Conservation (phyloP, 805 yeast genomes). For the Metschnikowia anglica region DNA sequence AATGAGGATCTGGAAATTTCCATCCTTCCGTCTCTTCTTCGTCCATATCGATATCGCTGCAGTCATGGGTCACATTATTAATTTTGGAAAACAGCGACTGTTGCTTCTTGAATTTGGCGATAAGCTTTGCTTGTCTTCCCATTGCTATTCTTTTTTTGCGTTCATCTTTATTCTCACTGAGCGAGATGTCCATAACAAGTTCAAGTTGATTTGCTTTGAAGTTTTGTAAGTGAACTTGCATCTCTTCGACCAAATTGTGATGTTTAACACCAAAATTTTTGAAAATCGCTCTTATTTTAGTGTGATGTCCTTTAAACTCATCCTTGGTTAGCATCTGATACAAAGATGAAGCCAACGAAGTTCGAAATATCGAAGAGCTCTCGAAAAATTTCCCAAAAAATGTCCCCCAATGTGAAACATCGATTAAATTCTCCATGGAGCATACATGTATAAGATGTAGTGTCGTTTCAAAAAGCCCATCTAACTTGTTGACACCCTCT, state of each 20-base stretch:
- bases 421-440: slow-evolving; percentile 32
- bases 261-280: slow-evolving; percentile 29
- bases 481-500: slow-evolving; percentile 45
- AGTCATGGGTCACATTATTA: slow-evolving; percentile 34
- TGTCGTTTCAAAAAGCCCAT: slow-evolving; percentile 54
- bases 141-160: slow-evolving; percentile 68
- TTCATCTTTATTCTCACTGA: slow-evolving; percentile 43
- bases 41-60: slow-evolving; percentile 46
- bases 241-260: slow-evolving; percentile 20
- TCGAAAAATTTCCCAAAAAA: slow-evolving; percentile 33
- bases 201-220: slow-evolving; percentile 29
- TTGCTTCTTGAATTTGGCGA: slow-evolving; percentile 78
- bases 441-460: slow-evolving; percentile 71
- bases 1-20: slow-evolving; percentile 71
- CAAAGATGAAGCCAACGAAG: slow-evolving; percentile 40
- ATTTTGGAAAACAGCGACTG: slow-evolving; percentile 72
- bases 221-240: slow-evolving; percentile 22
- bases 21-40: slow-evolving; percentile 45
- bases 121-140: slow-evolving; percentile 63
- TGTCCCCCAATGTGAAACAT: slow-evolving; percentile 29
- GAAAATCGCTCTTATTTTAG: slow-evolving; percentile 59
- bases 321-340: slow-evolving; percentile 42
- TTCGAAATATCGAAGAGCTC: slow-evolving; percentile 22
- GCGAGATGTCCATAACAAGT: slow-evolving; percentile 13
- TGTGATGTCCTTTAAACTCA: slow-evolving; percentile 42